Percentiles rank a stretch among this genome's conserved stretches.
phyloP scores from a whole-genome alignment of 768 basidiomycete species.

The Trametes punicea region DNA sequence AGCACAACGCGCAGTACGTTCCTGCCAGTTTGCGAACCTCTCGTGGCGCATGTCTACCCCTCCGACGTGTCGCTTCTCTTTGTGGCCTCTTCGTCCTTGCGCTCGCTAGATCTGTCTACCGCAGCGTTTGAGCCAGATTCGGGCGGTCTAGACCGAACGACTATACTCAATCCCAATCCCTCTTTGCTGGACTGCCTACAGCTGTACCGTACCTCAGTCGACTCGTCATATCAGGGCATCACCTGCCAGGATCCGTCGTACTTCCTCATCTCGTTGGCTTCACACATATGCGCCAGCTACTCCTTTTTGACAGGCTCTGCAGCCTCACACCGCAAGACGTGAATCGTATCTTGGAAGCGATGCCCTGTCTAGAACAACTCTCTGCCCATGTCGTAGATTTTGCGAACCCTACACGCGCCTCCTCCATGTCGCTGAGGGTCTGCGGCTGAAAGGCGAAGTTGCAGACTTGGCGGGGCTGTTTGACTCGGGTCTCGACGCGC shows the following conservation, averaged over 20 bases:
- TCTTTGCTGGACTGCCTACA: background rate
- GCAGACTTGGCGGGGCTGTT: background rate
- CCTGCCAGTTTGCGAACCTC: slow-evolving; percentile 2
- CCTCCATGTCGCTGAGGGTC: background rate
- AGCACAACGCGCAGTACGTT: slow-evolving; percentile 7
- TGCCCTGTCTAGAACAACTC: background rate
- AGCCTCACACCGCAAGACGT: background rate
- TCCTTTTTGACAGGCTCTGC: background rate
- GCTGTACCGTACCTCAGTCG: background rate
- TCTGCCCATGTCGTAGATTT: background rate
- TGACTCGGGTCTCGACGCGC: background rate
- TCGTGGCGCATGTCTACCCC: slow-evolving; percentile 1
- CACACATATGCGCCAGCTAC: slow-evolving; percentile 2
- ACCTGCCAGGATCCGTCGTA: background rate
- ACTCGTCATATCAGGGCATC: background rate
- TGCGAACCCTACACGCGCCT: background rate
- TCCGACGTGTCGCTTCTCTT: slow-evolving; percentile 1
- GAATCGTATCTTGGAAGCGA: background rate
- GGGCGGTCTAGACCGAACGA: too few relatives aligned
- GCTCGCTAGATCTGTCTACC: background rate
- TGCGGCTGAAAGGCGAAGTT: background rate
- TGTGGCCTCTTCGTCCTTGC: background rate
- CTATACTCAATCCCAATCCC: background rate
- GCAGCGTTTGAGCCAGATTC: background rate
- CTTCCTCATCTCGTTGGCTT: background rate